These are phyloP conservation scores for Colletotrichum simmondsii DNA, from an alignment of 2,329 filamentous ascomycete genomes.

Conservation along the genomic window DNA sequence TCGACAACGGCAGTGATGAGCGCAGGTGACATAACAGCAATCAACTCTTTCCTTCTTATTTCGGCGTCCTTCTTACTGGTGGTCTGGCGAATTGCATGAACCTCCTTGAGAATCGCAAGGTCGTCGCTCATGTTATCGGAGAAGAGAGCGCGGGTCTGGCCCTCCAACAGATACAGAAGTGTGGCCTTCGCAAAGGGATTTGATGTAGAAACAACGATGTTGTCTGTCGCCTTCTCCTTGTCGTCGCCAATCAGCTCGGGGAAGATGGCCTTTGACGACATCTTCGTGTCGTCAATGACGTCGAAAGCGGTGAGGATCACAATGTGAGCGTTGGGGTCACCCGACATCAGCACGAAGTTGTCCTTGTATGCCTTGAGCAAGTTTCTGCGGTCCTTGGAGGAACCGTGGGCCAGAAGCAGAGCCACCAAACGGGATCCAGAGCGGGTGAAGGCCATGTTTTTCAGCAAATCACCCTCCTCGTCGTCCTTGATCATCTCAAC, in stretches of 20 bases:
- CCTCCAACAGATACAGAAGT: slow-evolving; percentile 85
- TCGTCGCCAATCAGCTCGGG: slow-evolving; percentile 84
- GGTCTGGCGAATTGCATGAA: slow-evolving; percentile 80
- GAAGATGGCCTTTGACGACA: slow-evolving; percentile 87
- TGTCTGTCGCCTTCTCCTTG: slow-evolving; percentile 69
- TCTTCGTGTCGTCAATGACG: slow-evolving; percentile 92
- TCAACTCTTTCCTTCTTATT: slow-evolving; percentile 78
- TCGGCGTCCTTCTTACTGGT: slow-evolving; percentile 95
- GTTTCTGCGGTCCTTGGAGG: slow-evolving; percentile 91
- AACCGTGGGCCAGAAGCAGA: slow-evolving; percentile 84
- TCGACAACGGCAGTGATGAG: slow-evolving; percentile 79
- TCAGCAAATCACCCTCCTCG: slow-evolving; percentile 87
- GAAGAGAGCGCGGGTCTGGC: slow-evolving; percentile 70
- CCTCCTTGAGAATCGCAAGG: slow-evolving; percentile 77
- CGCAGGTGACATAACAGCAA: slow-evolving; percentile 77
- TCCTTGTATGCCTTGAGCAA: slow-evolving; percentile 92
- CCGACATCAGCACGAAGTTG: slow-evolving; percentile 85
- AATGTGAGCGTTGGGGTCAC: slow-evolving; percentile 80
- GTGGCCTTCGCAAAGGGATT: slow-evolving; percentile 74
- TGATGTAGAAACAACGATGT: slow-evolving; percentile 72
- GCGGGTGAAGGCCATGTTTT: slow-evolving; percentile 96
- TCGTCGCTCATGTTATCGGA: slow-evolving; percentile 72
- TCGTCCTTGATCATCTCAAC: slow-evolving; percentile 92
- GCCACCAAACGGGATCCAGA: slow-evolving; percentile 86
- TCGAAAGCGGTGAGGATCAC: slow-evolving; percentile 89